These are phyloP conservation scores for Leccinum truebloodii DNA, from an alignment of 768 basidiomycete species.

Conservation along the genomic window DNA sequence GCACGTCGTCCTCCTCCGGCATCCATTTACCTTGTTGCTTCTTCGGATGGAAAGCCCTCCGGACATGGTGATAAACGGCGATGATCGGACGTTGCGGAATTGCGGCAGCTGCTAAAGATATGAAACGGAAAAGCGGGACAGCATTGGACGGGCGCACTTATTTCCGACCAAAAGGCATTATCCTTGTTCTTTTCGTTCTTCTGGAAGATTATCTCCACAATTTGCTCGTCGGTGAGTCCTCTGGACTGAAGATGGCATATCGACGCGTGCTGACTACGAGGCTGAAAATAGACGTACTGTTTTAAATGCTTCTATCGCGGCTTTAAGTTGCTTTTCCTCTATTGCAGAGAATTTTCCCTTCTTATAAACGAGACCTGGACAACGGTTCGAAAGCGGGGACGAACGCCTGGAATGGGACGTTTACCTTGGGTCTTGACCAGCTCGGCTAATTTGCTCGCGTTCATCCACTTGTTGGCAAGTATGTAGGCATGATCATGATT, in stretches of 20 bases:
- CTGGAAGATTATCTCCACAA: conserved; percentile 67
- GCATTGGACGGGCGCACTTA: conserved; percentile 51
- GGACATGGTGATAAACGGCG: conserved; percentile 82
- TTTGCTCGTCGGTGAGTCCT: conserved; percentile 52
- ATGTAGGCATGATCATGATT: conserved; percentile 63
- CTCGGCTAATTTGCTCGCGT: conserved; percentile 63
- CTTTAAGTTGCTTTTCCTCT: conserved; percentile 65
- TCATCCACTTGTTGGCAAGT: conserved; percentile 81
- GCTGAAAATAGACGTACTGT: conserved; percentile 41
- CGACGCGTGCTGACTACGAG: background rate
- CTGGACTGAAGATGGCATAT: conserved; percentile 41
- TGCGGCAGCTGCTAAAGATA: conserved; percentile 52
- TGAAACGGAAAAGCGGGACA: conserved; percentile 7
- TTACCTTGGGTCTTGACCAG: conserved; percentile 69
- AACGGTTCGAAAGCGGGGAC: conserved; percentile 4
- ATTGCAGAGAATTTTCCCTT: conserved; percentile 85
- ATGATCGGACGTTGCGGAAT: conserved; percentile 77
- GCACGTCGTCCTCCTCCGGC: conserved; percentile 58
- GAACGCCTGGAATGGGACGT: background rate
- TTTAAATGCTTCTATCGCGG: conserved; percentile 65
- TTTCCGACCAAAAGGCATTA: conserved; percentile 75
- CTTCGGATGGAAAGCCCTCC: conserved; percentile 67
- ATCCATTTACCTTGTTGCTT: conserved; percentile 73
- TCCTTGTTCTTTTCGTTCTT: conserved; percentile 61
- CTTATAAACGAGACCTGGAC: conserved; percentile 76